A percentile compares a stretch with the other conserved stretches of the same genome.
These are phyloP conservation scores for Solanum corneliomulleri DNA, from an alignment of 257 asterid species.

Conservation along the genomic window DNA sequence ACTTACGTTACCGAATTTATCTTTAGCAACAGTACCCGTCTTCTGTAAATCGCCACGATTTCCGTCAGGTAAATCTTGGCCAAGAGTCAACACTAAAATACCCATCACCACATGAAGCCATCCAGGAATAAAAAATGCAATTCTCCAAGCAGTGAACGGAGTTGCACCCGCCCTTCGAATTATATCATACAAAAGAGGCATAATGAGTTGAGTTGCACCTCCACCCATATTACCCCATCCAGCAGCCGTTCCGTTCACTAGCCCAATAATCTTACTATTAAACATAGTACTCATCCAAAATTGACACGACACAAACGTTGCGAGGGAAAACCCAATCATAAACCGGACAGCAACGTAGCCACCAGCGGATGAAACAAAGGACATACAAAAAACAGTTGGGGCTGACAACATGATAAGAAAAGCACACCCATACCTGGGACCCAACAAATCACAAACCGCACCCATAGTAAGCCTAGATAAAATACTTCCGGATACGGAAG, in stretches of 20 bases:
- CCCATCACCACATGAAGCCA: conserved; percentile 57
- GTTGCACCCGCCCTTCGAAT: conserved; percentile 28
- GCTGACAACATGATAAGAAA: conserved; percentile 42
- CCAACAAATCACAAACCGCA: conserved; percentile 42
- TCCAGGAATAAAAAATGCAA: conserved; percentile 54
- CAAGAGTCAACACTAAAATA: conserved; percentile 39
- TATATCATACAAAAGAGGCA: conserved; percentile 46
- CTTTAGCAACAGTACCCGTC: conserved; percentile 39
- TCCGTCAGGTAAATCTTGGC: conserved; percentile 67
- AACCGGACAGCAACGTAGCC: conserved; percentile 45
- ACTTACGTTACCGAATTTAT: conserved; percentile 38
- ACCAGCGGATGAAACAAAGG: conserved; percentile 23
- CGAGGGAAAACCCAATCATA: conserved; percentile 54
- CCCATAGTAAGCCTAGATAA: conserved; percentile 62
- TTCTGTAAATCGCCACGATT: conserved; percentile 37
- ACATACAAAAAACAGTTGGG: conserved; percentile 48
- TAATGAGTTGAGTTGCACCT: conserved; percentile 52
- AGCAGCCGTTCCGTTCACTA: conserved; percentile 50
- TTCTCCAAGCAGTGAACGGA: conserved; percentile 55
- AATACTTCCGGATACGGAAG: conserved; percentile 55
- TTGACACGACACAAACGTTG: conserved; percentile 57
- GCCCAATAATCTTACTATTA: conserved; percentile 36
- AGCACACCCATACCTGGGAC: conserved; percentile 52
- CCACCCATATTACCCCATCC: conserved; percentile 85
- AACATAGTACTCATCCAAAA: conserved; percentile 60